Evolutionary conservation across 495 filamentous ascomycete genomes (phyloP).

Genomic region (Cercophora samala): DNA sequence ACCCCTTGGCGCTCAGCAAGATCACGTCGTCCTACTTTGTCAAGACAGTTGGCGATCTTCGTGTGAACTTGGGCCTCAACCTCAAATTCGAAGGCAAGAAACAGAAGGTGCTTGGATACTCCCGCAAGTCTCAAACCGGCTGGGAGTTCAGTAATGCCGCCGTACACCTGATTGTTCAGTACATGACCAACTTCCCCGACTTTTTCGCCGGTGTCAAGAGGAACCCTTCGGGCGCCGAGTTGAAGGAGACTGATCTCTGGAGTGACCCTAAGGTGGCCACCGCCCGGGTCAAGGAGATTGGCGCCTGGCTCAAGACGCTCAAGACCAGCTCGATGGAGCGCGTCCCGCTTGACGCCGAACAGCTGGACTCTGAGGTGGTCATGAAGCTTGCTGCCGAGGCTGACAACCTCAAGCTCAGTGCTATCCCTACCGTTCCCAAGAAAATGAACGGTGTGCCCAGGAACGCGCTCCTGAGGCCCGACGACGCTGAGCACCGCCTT

Average conservation of each 20-base stretch:
- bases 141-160: constrained; percentile 96
- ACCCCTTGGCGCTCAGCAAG: constrained; percentile 86
- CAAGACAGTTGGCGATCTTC: constrained; percentile 66
- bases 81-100: constrained; percentile 95
- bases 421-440: constrained; percentile 44
- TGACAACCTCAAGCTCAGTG: constrained; percentile 52
- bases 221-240: constrained; percentile 50
- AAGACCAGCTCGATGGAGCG: constrained; percentile 88
- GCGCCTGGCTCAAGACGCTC: constrained; percentile 82
- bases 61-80: constrained; percentile 88
- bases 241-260: constrained; percentile 79
- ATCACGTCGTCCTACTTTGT: constrained; percentile 92
- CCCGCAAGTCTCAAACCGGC: constrained; percentile 73
- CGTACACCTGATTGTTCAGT: constrained; percentile 71
- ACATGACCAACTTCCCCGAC: constrained; percentile 91
- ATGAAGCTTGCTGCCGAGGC: constrained; percentile 74
- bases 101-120: constrained; percentile 94
- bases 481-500: constrained; percentile 86
- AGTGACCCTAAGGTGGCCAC: constrained; percentile 61
- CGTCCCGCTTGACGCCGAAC: constrained; percentile 91
- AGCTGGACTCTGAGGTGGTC: constrained; percentile 88
- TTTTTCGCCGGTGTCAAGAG: constrained; percentile 84
- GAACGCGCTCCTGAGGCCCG: constrained; percentile 80
- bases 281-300: constrained; percentile 78
- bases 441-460: constrained; percentile 77